A percentile compares a stretch with the other conserved stretches of the same genome.
Conservation (phyloP, 1,139 yeast genomes). For the Hemisphaericaspora xylofermentans region DNA sequence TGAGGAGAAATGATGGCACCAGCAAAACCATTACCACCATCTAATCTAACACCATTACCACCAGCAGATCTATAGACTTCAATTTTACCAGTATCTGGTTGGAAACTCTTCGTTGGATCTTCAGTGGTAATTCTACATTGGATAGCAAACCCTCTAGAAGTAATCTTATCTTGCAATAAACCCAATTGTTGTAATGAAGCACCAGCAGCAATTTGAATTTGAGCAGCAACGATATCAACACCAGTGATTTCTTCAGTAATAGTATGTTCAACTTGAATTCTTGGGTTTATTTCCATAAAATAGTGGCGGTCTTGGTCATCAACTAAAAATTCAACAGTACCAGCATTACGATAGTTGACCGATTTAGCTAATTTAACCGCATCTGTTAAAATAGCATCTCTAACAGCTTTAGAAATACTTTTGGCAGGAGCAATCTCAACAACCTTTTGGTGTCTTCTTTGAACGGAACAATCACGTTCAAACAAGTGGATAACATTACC, state of each 20-base stretch:
- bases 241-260: constrained; percentile 99
- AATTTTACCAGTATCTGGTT: constrained; percentile 97
- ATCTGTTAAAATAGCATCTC: constrained; percentile 90
- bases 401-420: constrained; percentile 73
- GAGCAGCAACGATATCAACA: constrained; percentile 96
- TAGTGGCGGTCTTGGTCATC: constrained; percentile 94
- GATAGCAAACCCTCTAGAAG: constrained; percentile 96
- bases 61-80: constrained; percentile 99
- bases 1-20: constrained; percentile 97
- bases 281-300: constrained; percentile 97
- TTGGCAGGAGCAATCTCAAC: constrained; percentile 99
- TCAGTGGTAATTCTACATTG: constrained; percentile 99
- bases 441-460: constrained; percentile 98
- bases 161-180: constrained; percentile 86
- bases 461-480: constrained; percentile 99
- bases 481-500: constrained; percentile 95
- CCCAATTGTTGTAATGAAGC: constrained; percentile 92
- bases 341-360: constrained; percentile 94
- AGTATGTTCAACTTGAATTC: constrained; percentile 98
- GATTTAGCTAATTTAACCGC: constrained; percentile 89
- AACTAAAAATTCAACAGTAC: constrained; percentile 97
- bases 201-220: constrained; percentile 98
- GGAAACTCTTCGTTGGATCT: constrained; percentile 95
- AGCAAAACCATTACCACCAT: constrained; percentile 99
- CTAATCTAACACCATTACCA: constrained; percentile 98